phyloP scores from a whole-genome alignment of 176 grass and related monocot genomes.

The Miscanthus lutarioriparius region DNA sequence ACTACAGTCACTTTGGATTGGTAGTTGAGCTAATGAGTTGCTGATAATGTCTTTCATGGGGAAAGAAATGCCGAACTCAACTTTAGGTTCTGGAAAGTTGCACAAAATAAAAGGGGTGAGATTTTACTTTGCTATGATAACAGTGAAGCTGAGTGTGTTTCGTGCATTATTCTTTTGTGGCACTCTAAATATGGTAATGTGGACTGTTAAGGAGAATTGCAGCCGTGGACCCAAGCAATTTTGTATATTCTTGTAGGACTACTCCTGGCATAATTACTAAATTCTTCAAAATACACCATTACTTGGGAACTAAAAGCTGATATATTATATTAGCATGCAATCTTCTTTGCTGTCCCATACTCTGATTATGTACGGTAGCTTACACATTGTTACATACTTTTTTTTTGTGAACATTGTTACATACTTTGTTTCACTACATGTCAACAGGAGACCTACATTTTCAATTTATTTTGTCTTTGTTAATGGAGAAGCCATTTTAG shows the following conservation, averaged over 20 bases:
- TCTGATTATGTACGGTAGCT: background rate
- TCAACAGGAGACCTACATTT: background rate
- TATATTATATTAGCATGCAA: background rate
- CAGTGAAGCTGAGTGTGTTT: background rate
- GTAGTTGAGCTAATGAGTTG: constrained; percentile 30
- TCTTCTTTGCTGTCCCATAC: background rate
- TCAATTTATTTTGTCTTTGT: background rate
- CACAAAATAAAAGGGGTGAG: background rate
- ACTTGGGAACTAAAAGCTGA: constrained; percentile 3
- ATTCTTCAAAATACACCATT: background rate
- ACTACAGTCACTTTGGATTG: constrained; percentile 15
- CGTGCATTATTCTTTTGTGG: background rate
- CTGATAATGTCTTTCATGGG: constrained; percentile 11
- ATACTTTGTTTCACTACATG: background rate
- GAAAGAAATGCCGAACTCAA: background rate
- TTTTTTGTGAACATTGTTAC: background rate
- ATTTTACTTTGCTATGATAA: background rate
- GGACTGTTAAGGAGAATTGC: background rate
- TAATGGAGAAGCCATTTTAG: background rate
- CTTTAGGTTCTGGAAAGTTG: background rate
- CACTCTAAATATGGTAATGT: background rate
- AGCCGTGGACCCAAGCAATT: background rate
- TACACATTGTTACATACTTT: background rate
- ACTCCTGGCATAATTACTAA: background rate
- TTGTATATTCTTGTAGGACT: background rate